Conservation (phyloP, 176 grass and related monocot species). For the barley (Hordeum vulgare) region DNA sequence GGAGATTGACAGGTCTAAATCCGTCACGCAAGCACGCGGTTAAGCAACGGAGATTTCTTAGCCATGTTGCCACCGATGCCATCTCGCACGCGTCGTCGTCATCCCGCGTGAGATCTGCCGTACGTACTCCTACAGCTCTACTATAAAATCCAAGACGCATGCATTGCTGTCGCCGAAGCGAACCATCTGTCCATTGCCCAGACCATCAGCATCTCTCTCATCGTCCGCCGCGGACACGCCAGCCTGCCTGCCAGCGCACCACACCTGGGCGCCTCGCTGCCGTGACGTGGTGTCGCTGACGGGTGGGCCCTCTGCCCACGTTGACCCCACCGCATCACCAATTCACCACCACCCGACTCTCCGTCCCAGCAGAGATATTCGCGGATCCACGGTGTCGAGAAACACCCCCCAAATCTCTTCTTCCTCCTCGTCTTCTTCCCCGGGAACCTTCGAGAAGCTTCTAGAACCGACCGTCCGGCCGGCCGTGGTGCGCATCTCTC, state of each 20-base stretch:
- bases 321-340: not conserved
- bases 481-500: not conserved
- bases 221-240: not conserved
- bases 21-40: not conserved
- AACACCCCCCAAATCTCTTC: slow-evolving; percentile 5
- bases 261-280: not conserved
- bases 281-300: not conserved
- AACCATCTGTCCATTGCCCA: not conserved
- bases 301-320: not conserved
- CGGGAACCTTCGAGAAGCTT: slow-evolving; percentile 5
- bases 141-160: not conserved
- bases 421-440: not conserved
- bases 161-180: not conserved
- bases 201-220: not conserved
- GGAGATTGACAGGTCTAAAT: not conserved
- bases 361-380: not conserved
- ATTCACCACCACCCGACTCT: not conserved
- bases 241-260: not conserved
- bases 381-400: not conserved
- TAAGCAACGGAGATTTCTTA: slow-evolving; percentile 3
- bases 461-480: not conserved
- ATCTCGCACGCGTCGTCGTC: not conserved
- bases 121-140: no score
- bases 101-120: not conserved
- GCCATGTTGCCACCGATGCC: not conserved